phyloP scores from a whole-genome alignment of 2,329 filamentous ascomycete species.

The Chaetomiaceae sp. region DNA sequence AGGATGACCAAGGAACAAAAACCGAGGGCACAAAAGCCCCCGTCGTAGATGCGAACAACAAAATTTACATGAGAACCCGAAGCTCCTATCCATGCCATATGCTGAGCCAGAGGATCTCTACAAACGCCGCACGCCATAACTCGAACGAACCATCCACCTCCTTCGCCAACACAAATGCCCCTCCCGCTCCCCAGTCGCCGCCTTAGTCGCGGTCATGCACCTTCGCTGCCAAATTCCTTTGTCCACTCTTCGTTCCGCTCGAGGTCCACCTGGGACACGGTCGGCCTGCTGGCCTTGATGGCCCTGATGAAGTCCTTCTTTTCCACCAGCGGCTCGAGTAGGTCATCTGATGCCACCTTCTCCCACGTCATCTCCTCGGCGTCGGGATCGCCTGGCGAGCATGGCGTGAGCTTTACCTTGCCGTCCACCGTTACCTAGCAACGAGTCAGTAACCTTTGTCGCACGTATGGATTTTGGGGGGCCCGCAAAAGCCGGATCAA shows the following conservation, averaged over 20 bases:
- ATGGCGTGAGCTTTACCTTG: constrained; percentile 71
- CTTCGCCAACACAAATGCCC: not conserved
- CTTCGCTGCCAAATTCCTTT: constrained; percentile 90
- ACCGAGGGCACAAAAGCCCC: not conserved
- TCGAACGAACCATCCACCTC: not conserved
- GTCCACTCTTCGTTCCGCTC: constrained; percentile 88
- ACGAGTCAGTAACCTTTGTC: constrained; percentile 12
- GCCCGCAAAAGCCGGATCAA: too few relatives aligned
- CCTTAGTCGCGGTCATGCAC: constrained; percentile 39
- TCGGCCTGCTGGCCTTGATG: constrained; percentile 81
- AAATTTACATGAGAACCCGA: constrained; percentile 2
- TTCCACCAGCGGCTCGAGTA: constrained; percentile 79
- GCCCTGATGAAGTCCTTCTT: constrained; percentile 93
- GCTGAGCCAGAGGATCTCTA: constrained; percentile 4
- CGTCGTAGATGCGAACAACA: not conserved
- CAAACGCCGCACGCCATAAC: constrained; percentile 22
- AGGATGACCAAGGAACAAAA: not conserved
- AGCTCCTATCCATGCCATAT: constrained; percentile 5
- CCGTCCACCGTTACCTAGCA: constrained; percentile 65
- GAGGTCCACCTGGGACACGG: constrained; percentile 83
- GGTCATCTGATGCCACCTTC: constrained; percentile 73
- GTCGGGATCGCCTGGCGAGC: constrained; percentile 82
- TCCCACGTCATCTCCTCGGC: constrained; percentile 94
- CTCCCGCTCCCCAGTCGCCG: not conserved
- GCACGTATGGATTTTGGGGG: too few relatives aligned